A percentile compares a stretch with the other conserved stretches of the same genome.
phyloP scores from a whole-genome alignment of 495 filamentous ascomycete genomes.

The Talaromyces stipitatus region DNA sequence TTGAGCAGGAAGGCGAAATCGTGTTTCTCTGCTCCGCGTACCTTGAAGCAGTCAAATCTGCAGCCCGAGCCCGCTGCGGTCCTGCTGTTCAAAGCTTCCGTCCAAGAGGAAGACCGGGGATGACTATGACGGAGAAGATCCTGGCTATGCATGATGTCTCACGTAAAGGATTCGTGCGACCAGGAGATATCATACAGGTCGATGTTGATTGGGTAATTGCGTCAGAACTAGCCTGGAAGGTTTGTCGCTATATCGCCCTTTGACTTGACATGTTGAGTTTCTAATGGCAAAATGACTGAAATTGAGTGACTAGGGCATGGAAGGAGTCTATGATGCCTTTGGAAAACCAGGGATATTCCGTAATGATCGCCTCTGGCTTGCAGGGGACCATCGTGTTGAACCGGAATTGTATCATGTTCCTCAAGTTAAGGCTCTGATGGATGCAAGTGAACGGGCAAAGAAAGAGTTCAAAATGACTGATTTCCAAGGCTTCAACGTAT shows the following conservation, averaged over 20 bases:
- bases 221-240: slow-evolving; percentile 2
- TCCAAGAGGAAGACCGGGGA: neutral
- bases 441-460: slow-evolving; percentile 16
- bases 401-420: slow-evolving; percentile 18
- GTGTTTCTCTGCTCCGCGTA: slow-evolving; percentile 2
- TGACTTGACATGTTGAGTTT: no score
- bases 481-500: slow-evolving; percentile 23
- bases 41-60: slow-evolving; percentile 1
- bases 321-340: slow-evolving; percentile 1
- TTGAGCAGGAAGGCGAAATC: neutral
- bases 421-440: slow-evolving; percentile 17
- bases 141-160: slow-evolving; percentile 24
- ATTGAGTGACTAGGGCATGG: neutral
- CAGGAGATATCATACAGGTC: slow-evolving; percentile 25
- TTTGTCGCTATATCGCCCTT: neutral
- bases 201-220: slow-evolving; percentile 29
- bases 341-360: slow-evolving; percentile 25
- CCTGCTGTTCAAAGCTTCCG: neutral
- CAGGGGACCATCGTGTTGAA: slow-evolving; percentile 29
- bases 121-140: neutral
- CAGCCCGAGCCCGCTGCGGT: neutral
- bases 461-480: slow-evolving; percentile 28
- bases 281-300: no score
- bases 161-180: slow-evolving; percentile 17
- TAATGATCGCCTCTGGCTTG: slow-evolving; percentile 30